Evolutionary conservation across 2,329 filamentous ascomycete species (phyloP).

Genomic region (Cadophora sp.): DNA sequence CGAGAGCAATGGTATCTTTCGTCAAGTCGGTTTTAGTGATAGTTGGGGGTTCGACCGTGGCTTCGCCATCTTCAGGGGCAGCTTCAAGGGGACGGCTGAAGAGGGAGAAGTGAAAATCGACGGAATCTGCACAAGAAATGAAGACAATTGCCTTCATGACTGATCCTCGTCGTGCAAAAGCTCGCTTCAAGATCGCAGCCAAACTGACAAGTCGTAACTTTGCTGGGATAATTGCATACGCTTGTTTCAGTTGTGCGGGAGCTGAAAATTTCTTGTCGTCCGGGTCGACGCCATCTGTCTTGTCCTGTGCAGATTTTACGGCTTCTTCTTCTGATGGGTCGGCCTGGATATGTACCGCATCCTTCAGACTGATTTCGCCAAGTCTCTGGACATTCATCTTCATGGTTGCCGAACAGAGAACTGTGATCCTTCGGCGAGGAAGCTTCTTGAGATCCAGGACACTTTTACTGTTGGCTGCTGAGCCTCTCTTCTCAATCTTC

Average conservation of each 20-base stretch:
- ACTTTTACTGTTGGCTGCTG: conserved; percentile 66
- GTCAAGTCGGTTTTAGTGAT: conserved; percentile 48
- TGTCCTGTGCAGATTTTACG: conserved; percentile 57
- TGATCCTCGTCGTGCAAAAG: conserved; percentile 86
- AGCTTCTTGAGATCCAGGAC: conserved; percentile 65
- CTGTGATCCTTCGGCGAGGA: conserved; percentile 78
- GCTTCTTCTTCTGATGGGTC: conserved; percentile 58
- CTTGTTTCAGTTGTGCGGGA: conserved; percentile 92
- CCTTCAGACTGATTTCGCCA: conserved; percentile 92
- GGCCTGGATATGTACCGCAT: conserved; percentile 85
- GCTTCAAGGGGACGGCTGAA: conserved; percentile 55
- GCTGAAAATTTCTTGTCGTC: conserved; percentile 71
- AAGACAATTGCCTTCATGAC: conserved; percentile 98
- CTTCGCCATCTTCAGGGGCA: conserved; percentile 44
- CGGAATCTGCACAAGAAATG: conserved; percentile 94
- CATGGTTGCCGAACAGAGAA: conserved; percentile 96
- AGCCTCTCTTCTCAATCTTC: conserved; percentile 71
- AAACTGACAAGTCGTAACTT: conserved; percentile 92
- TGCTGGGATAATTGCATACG: conserved; percentile 84
- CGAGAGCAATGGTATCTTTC: conserved; percentile 69
- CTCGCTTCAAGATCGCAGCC: conserved; percentile 81
- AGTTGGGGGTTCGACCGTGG: conserved; percentile 43
- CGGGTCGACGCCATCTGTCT: conserved; percentile 53
- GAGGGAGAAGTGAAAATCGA: conserved; percentile 94
- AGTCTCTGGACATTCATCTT: conserved; percentile 96